Evolutionary conservation across 225 moss, liverwort and hornwort species (phyloP).

Genomic region (Antitrichia curtipendula): DNA sequence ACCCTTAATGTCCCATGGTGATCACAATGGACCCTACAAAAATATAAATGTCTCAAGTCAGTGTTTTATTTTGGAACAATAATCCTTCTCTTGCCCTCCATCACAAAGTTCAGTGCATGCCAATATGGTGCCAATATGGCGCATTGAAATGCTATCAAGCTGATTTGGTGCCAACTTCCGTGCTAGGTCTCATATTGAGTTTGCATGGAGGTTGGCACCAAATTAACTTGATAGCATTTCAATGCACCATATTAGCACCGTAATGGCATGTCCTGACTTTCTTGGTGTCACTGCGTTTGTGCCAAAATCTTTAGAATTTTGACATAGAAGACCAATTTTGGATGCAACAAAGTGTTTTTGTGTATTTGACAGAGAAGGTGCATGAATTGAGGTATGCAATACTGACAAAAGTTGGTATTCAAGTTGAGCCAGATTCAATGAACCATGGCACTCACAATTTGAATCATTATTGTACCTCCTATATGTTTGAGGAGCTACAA

Average conservation of each 20-base stretch:
- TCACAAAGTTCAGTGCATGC: too few relatives aligned
- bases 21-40: background rate
- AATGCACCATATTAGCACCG: too few relatives aligned
- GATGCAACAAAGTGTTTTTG: too few relatives aligned
- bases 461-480: background rate
- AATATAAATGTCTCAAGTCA: background rate
- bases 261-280: too few relatives aligned
- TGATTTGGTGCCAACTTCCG: too few relatives aligned
- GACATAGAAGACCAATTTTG: background rate
- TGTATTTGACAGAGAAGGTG: background rate
- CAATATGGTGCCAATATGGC: too few relatives aligned
- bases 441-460: background rate
- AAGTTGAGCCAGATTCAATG: fast-evolving
- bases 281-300: background rate
- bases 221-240: too few relatives aligned
- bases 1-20: background rate
- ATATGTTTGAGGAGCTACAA: background rate
- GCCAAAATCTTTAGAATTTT: background rate
- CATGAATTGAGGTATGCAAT: background rate
- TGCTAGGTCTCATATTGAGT: too few relatives aligned
- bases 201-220: too few relatives aligned
- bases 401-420: background rate
- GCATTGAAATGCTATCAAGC: too few relatives aligned
- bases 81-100: background rate
- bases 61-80: background rate